Percentiles rank a stretch among this genome's conserved stretches.
These are phyloP conservation scores for Daedaleopsis nitida DNA, from an alignment of 768 basidiomycete genomes.

Conservation along the genomic window DNA sequence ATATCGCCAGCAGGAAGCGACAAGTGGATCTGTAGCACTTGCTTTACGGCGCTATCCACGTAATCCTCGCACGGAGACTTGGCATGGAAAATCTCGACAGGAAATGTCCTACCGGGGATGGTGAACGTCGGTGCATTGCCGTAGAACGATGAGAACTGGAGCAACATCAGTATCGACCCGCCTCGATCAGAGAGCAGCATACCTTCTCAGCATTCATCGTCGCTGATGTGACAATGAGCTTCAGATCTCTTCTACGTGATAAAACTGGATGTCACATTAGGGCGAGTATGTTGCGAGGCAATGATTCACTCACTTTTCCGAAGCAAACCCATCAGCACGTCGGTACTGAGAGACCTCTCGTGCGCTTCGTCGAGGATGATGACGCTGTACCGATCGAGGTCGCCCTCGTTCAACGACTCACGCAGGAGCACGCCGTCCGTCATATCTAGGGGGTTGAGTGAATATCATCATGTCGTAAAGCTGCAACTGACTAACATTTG, in stretches of 20 bases:
- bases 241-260: slow-evolving; percentile 88
- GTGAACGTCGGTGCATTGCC: slow-evolving; percentile 95
- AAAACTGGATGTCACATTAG: slow-evolving; percentile 36
- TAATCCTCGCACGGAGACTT: slow-evolving; percentile 99
- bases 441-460: slow-evolving; percentile 66
- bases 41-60: slow-evolving; percentile 97
- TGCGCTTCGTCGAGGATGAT: slow-evolving; percentile 99
- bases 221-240: slow-evolving; percentile 96
- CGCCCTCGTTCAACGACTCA: slow-evolving; percentile 98
- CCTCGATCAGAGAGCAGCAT: slow-evolving; percentile 8
- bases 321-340: slow-evolving; percentile 96
- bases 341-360: slow-evolving; percentile 95
- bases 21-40: slow-evolving; percentile 94
- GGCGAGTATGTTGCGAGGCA: background rate
- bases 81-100: slow-evolving; percentile 93
- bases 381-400: slow-evolving; percentile 93
- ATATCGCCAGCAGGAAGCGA: slow-evolving; percentile 93
- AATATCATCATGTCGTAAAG: background rate
- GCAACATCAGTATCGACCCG: background rate
- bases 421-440: slow-evolving; percentile 98
- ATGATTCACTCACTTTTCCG: slow-evolving; percentile 71
- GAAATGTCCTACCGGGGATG: slow-evolving; percentile 94
- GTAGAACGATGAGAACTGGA: slow-evolving; percentile 93
- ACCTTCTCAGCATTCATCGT: slow-evolving; percentile 99
- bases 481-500: slow-evolving; percentile 69